Conservation (phyloP, 805 yeast genomes). For the Kodamaea restingae region DNA sequence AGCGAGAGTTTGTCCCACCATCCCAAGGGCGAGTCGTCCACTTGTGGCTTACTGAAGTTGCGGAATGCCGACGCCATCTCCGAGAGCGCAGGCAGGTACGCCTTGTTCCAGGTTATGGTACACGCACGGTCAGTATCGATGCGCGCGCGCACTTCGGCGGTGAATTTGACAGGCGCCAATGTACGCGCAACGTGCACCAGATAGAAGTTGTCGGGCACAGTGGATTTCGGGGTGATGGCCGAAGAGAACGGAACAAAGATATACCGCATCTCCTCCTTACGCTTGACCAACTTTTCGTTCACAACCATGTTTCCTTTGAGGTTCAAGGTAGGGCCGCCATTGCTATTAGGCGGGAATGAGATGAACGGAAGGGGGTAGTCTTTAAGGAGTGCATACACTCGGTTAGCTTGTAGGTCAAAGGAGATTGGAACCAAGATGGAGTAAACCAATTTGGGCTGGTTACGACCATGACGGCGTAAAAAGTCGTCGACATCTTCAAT, state of each 20-base stretch:
- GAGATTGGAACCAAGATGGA: slow-evolving; percentile 53
- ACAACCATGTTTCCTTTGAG: slow-evolving; percentile 47
- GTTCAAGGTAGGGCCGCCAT: slow-evolving; percentile 20
- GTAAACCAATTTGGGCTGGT: slow-evolving; percentile 52
- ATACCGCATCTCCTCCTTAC: slow-evolving; percentile 42
- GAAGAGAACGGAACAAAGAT: slow-evolving; percentile 60
- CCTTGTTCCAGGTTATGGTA: slow-evolving; percentile 59
- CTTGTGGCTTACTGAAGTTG: slow-evolving; percentile 42
- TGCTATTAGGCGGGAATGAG: slow-evolving; percentile 40
- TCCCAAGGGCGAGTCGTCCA: slow-evolving; percentile 44
- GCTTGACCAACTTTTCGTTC: slow-evolving; percentile 50
- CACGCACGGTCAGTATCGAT: slow-evolving; percentile 47
- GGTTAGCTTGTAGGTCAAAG: slow-evolving; percentile 40
- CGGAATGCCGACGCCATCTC: slow-evolving; percentile 43
- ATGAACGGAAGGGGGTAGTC: slow-evolving; percentile 59
- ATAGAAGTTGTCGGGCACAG: slow-evolving; percentile 44
- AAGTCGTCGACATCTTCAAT: slow-evolving; percentile 36
- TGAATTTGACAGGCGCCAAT: slow-evolving; percentile 56
- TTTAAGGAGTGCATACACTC: slow-evolving; percentile 42
- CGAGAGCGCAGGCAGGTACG: slow-evolving; percentile 57
- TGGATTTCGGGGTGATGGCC: slow-evolving; percentile 31
- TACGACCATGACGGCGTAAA: slow-evolving; percentile 35
- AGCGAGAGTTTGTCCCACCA: slow-evolving; percentile 55
- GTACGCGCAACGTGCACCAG: slow-evolving; percentile 59
- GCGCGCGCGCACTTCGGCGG: slow-evolving; percentile 44